Evolutionary conservation across 2,329 filamentous ascomycete genomes (phyloP), one percentile per base, ranked within the genome.

Genomic region (Microsporum audouinii): DNA sequence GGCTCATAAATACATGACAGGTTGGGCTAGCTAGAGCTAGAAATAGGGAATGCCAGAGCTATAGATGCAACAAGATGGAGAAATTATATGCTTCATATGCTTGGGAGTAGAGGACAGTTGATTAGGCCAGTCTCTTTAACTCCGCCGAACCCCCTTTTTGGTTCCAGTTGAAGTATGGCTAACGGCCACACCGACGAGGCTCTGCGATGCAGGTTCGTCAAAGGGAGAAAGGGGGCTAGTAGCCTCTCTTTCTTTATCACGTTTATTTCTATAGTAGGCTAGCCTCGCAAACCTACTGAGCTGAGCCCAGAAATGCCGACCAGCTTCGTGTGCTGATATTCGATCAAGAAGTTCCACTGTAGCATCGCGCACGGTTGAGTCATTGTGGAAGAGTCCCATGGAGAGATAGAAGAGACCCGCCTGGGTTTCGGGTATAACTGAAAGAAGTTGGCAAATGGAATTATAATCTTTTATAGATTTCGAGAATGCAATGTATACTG

Each of bases 401-500:
- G 88, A 89, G 31, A 99, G 76, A 68, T 96, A 96, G 72, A 97
- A 97, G 2, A 97, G 80, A 0, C 90, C 94, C 0, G 88, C 88
- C 68, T 94, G 89, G 33, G 85, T 88, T 75, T 95, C 90, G 5
- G 90, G 90, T 4, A 90, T 86, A 5, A 94, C 88, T 33, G 84
- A 86, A 5, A 96, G 80, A 4, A 96, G 80, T 62, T 96, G 86
- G 68, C 88, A 91, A 64, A 95, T 89, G 68, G 92, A 89, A 67
- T 89, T 88, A 71, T 95, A 94, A 29, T 86, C 84, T 67, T 87
- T 85, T 47, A 91, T 87, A 65, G 86, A 84, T 68, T 85, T 84
- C 12, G 87, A 79, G 23, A 99, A 82, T 0, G 90, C 87, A 23
- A 94, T 77, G 70, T 96, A 99, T 47, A 99, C 88, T 58, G 91